These are phyloP conservation scores for Pseudisothecium myosuroides DNA, from an alignment of 225 moss, liverwort and hornwort species.

Conservation along the genomic window DNA sequence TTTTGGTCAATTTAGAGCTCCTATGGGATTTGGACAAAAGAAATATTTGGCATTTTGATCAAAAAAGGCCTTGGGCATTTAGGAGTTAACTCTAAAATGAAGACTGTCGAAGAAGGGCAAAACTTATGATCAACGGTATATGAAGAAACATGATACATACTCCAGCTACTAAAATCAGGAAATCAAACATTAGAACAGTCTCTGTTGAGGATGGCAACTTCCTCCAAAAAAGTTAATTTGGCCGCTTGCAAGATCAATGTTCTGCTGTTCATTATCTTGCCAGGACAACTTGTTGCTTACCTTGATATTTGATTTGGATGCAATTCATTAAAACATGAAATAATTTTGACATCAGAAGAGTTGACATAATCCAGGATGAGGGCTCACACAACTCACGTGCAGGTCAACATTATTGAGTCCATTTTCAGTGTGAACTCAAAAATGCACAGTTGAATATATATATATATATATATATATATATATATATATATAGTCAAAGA, in stretches of 20 bases:
- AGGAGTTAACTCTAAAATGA: not conserved
- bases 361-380: not conserved
- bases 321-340: not conserved
- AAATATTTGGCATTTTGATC: too few species aligned
- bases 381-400: not conserved
- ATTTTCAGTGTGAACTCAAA: not conserved
- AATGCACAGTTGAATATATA: not conserved
- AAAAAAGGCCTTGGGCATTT: too few species aligned
- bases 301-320: too few species aligned
- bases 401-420: constrained; percentile 7
- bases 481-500: too few species aligned
- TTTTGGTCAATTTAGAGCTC: too few species aligned
- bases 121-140: not conserved
- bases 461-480: too few species aligned
- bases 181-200: not conserved
- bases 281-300: not conserved
- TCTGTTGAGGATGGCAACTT: not conserved
- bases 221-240: not conserved
- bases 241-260: not conserved
- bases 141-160: not conserved
- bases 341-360: not conserved
- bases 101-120: not conserved
- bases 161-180: not conserved
- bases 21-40: too few species aligned
- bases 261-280: not conserved